These are phyloP conservation scores for Candida namnaoensis DNA, from an alignment of 805 yeast genomes.

Conservation along the genomic window DNA sequence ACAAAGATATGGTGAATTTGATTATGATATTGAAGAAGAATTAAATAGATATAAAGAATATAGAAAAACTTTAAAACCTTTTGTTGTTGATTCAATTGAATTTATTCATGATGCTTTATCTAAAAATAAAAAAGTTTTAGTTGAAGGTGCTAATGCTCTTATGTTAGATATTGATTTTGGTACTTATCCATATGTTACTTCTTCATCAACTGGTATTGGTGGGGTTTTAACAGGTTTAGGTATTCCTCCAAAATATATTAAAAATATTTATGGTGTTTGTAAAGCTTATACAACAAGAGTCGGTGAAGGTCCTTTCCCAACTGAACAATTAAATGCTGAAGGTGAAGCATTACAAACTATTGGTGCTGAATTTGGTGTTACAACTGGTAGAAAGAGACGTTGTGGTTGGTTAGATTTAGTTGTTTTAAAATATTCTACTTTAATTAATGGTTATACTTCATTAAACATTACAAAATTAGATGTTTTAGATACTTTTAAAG, in stretches of 20 bases:
- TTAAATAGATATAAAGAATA: constrained; percentile 66
- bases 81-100: constrained; percentile 87
- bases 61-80: constrained; percentile 73
- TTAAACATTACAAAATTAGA: constrained; percentile 94
- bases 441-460: constrained; percentile 91
- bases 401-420: constrained; percentile 99
- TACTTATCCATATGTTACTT: constrained; percentile 95
- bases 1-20: constrained; percentile 90
- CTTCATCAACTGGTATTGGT: constrained; percentile 93
- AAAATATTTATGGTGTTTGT: constrained; percentile 87
- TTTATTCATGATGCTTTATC: constrained; percentile 74
- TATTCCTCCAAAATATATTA: constrained; percentile 80
- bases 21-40: constrained; percentile 77
- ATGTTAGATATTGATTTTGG: constrained; percentile 98
- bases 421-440: constrained; percentile 82
- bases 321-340: constrained; percentile 82
- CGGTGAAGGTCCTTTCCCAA: constrained; percentile 99
- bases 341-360: constrained; percentile 86
- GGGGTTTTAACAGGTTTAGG: constrained; percentile 98
- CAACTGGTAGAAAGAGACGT: constrained; percentile 98
- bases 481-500: constrained; percentile 84
- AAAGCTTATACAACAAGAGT: constrained; percentile 98
- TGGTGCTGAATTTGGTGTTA: constrained; percentile 96
- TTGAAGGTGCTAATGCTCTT: constrained; percentile 97
- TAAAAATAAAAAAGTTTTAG: constrained; percentile 75